These are phyloP conservation scores for Ogataea hybrid DNA, from an alignment of 1,139 yeast genomes.

Conservation along the genomic window DNA sequence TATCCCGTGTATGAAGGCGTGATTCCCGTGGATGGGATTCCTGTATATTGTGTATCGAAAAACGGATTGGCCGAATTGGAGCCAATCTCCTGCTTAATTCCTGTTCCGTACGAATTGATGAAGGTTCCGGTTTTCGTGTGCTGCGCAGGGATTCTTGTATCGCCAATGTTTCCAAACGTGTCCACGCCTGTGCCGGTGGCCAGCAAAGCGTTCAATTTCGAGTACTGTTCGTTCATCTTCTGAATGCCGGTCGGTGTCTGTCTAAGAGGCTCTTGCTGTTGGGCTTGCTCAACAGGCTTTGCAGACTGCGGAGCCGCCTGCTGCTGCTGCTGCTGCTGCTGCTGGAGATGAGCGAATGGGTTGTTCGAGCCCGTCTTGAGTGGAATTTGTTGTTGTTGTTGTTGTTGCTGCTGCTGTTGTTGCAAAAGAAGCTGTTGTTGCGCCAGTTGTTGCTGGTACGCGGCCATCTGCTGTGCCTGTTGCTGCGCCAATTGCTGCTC, in stretches of 20 bases:
- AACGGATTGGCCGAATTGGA: constrained; percentile 63
- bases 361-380: constrained; percentile 77
- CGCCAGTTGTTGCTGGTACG: constrained; percentile 34
- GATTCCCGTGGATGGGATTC: constrained; percentile 53
- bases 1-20: constrained; percentile 82
- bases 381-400: constrained; percentile 34
- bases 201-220: constrained; percentile 74
- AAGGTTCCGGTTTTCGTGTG: constrained; percentile 80
- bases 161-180: constrained; percentile 95
- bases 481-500: constrained; percentile 32
- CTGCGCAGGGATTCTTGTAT: constrained; percentile 86
- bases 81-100: constrained; percentile 52
- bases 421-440: constrained; percentile 32
- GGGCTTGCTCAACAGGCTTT: constrained; percentile 10
- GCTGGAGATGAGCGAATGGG: constrained; percentile 69
- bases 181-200: constrained; percentile 92
- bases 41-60: constrained; percentile 70
- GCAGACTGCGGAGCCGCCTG: background rate
- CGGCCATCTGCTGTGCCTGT: constrained; percentile 31
- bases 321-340: too few relatives aligned
- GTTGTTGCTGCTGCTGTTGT: constrained; percentile 37
- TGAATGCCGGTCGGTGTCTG: constrained; percentile 47
- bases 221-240: constrained; percentile 50
- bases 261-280: constrained; percentile 36
- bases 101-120: constrained; percentile 86